Evolutionary conservation across 768 basidiomycete species (phyloP).

Genomic region (Exsudoporus frostii): DNA sequence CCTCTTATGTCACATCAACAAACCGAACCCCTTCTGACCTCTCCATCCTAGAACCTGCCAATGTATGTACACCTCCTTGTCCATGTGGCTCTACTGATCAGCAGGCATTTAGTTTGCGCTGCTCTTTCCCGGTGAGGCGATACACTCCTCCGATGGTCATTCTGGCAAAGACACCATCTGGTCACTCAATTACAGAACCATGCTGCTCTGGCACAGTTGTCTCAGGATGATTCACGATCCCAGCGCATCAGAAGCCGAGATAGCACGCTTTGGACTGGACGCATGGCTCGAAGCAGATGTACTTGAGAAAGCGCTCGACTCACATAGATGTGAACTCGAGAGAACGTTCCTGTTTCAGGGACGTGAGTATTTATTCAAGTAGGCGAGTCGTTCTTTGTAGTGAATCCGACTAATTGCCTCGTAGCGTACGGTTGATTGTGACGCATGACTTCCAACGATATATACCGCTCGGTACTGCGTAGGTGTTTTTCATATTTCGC

Average conservation of each 20-base stretch:
- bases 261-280: constrained; percentile 59
- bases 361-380: constrained; percentile 78
- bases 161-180: constrained; percentile 66
- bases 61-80: constrained; percentile 41
- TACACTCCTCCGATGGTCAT: constrained; percentile 28
- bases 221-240: constrained; percentile 52
- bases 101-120: constrained; percentile 51
- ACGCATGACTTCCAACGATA: constrained; percentile 66
- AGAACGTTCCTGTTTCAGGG: constrained; percentile 66
- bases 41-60: constrained; percentile 61
- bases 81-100: constrained; percentile 1
- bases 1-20: constrained; percentile 52
- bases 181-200: constrained; percentile 69
- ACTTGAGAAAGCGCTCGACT: constrained; percentile 59
- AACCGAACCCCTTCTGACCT: constrained; percentile 41
- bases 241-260: constrained; percentile 43
- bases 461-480: constrained; percentile 59
- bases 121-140: constrained; percentile 73
- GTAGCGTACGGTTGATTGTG: constrained; percentile 66
- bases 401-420: constrained; percentile 1
- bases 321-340: constrained; percentile 66
- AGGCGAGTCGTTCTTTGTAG: constrained; percentile 26
- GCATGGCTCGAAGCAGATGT: constrained; percentile 71
- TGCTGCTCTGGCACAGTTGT: constrained; percentile 73
- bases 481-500: constrained; percentile 21